Conservation (phyloP, 2,329 filamentous ascomycete genomes). For the Colletotrichum sidae region DNA sequence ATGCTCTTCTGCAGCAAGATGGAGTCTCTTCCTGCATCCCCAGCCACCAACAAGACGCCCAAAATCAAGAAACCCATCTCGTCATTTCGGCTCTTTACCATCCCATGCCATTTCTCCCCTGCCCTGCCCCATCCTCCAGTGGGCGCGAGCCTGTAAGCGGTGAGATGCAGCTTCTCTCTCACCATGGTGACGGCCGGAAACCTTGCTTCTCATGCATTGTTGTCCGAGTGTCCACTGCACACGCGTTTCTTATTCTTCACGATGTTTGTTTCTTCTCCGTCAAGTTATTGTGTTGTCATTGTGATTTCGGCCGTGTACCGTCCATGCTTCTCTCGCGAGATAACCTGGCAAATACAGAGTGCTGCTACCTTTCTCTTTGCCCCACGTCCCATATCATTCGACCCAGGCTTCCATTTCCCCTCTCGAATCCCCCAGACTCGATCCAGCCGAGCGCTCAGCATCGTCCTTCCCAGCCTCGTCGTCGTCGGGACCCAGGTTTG, state of each 20-base stretch:
- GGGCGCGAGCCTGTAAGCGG: conserved; percentile 25
- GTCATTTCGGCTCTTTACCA: conserved; percentile 32
- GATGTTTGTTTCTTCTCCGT: background rate
- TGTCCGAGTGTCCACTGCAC: conserved; percentile 7
- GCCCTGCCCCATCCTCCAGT: conserved; percentile 13
- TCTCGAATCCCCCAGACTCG: conserved; percentile 17
- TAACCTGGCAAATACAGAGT: no score
- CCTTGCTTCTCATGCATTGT: conserved; percentile 28
- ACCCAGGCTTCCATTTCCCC: conserved; percentile 9
- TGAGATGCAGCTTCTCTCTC: conserved; percentile 25
- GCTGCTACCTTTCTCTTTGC: no score
- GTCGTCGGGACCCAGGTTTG: background rate
- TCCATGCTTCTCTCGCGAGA: no score
- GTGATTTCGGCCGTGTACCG: no score
- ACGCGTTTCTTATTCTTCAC: conserved; percentile 14
- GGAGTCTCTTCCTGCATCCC: background rate
- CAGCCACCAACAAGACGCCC: background rate
- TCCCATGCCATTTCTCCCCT: conserved; percentile 23
- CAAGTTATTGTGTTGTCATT: background rate
- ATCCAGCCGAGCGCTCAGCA: background rate
- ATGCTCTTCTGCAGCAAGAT: conserved; percentile 7
- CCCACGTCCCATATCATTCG: conserved; percentile 1
- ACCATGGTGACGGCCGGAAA: conserved; percentile 21
- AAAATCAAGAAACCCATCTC: conserved; percentile 29
- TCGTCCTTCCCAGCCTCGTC: conserved; percentile 16